phyloP scores from a whole-genome alignment of 331 rosid genomes.

The Dryas integrifolia region DNA sequence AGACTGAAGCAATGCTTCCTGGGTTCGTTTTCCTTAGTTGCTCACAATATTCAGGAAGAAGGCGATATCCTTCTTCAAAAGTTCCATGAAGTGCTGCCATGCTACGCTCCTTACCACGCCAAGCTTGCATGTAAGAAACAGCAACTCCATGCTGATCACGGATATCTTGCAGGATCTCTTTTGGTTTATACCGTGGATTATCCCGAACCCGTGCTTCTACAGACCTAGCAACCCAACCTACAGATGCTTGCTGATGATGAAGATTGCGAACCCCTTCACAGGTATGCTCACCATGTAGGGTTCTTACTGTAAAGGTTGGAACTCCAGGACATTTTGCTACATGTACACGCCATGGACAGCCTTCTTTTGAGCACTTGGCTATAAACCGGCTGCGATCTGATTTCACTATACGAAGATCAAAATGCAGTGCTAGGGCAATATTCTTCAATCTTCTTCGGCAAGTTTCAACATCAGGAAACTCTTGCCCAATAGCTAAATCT shows the following conservation, averaged over 20 bases:
- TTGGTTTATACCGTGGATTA: constrained; percentile 89
- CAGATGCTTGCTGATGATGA: constrained; percentile 99
- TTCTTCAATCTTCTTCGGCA: constrained; percentile 91
- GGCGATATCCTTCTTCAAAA: constrained; percentile 85
- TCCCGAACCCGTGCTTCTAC: constrained; percentile 88
- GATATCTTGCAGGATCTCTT: constrained; percentile 88
- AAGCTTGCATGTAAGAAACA: constrained; percentile 99
- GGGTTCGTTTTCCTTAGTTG: constrained; percentile 84
- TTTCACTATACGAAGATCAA: constrained; percentile 95
- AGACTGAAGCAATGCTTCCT: constrained; percentile 92
- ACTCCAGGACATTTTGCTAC: constrained; percentile 96
- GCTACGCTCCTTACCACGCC: constrained; percentile 99
- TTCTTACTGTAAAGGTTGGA: constrained; percentile 84
- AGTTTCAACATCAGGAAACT: constrained; percentile 92
- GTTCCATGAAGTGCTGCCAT: constrained; percentile 99
- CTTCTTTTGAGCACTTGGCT: constrained; percentile 98
- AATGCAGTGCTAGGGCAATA: constrained; percentile 89
- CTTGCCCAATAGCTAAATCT: constrained; percentile 69
- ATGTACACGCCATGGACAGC: constrained; percentile 99
- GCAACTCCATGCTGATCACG: constrained; percentile 98
- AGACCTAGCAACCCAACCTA: constrained; percentile 99
- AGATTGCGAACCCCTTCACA: constrained; percentile 95
- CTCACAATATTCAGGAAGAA: constrained; percentile 93
- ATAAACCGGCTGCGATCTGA: constrained; percentile 95
- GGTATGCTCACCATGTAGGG: constrained; percentile 86